Conservation (phyloP, 192 early-diverging fungal species). For the Phlyctochytrium arcticum region DNA sequence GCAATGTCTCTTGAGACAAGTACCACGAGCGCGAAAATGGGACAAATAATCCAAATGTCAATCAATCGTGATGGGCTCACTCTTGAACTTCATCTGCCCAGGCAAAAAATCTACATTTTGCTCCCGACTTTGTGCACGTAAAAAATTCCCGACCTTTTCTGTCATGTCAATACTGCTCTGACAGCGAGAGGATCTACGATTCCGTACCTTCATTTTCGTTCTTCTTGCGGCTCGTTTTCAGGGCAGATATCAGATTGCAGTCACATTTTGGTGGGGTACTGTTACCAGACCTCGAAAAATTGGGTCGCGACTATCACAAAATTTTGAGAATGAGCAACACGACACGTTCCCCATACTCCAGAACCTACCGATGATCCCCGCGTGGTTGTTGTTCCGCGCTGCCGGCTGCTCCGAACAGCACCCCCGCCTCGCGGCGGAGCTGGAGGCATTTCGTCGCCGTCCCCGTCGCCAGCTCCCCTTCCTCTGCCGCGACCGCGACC, state of each 20-base stretch:
- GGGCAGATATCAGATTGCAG: slow-evolving; percentile 41
- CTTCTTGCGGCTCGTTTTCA: slow-evolving; percentile 23
- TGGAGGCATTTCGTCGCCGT: too few species aligned
- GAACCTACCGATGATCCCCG: neutral
- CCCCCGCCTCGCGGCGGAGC: neutral
- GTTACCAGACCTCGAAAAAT: too few species aligned
- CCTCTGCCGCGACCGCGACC: neutral
- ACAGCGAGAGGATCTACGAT: neutral
- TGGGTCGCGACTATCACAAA: slow-evolving; percentile 15
- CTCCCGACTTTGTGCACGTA: slow-evolving; percentile 40
- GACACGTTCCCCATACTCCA: neutral
- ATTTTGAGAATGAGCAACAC: neutral
- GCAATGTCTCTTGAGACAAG: too few species aligned
- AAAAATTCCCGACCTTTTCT: slow-evolving; percentile 38
- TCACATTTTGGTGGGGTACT: slow-evolving; percentile 48
- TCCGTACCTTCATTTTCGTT: slow-evolving; percentile 43
- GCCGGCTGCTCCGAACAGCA: neutral
- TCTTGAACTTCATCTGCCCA: slow-evolving; percentile 39
- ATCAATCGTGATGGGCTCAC: too few species aligned
- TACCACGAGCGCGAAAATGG: too few species aligned
- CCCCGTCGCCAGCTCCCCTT: neutral
- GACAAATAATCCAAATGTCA: too few species aligned
- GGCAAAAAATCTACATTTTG: slow-evolving; percentile 34
- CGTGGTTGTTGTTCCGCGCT: neutral
- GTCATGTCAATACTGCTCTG: neutral